Conservation (phyloP, 257 asterid species). For the Solanum arcanum region DNA sequence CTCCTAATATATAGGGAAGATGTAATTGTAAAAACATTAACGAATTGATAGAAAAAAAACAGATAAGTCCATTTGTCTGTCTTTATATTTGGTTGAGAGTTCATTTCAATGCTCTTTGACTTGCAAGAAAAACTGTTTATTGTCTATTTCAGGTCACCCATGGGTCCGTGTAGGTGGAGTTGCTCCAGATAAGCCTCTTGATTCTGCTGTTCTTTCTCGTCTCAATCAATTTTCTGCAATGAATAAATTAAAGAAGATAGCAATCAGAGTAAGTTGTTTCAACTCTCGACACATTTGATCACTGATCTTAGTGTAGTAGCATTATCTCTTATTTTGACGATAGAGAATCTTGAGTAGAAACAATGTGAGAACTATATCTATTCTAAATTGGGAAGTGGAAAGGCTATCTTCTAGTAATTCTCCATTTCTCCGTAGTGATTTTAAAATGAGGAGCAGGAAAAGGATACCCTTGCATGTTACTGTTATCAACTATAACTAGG, state of each 20-base stretch:
- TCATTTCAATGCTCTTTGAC: not conserved
- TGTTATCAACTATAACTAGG: not conserved
- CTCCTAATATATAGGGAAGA: not conserved
- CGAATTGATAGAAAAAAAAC: not conserved
- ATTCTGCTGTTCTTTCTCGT: slow-evolving; percentile 34
- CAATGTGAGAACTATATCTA: not conserved
- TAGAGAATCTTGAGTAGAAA: not conserved
- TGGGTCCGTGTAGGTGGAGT: slow-evolving; percentile 32
- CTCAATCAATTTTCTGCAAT: slow-evolving; percentile 37
- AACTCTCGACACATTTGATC: not conserved
- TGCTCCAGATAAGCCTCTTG: slow-evolving; percentile 37
- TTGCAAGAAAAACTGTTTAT: not conserved
- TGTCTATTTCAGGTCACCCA: slow-evolving; percentile 22
- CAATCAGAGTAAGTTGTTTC: slow-evolving; percentile 21
- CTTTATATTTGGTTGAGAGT: not conserved
- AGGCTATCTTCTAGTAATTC: not conserved
- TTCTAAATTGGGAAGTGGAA: not conserved
- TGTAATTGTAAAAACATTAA: not conserved
- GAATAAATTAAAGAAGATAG: slow-evolving; percentile 40
- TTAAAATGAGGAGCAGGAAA: not conserved
- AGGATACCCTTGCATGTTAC: not conserved
- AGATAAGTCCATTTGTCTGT: not conserved
- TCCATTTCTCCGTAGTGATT: not conserved
- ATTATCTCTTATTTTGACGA: not conserved
- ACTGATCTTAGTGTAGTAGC: not conserved